Evolutionary conservation across 164 flowering plant species (phyloP), one percentile per base, ranked within the genome.

Genomic region (Nelumbo lutea): DNA sequence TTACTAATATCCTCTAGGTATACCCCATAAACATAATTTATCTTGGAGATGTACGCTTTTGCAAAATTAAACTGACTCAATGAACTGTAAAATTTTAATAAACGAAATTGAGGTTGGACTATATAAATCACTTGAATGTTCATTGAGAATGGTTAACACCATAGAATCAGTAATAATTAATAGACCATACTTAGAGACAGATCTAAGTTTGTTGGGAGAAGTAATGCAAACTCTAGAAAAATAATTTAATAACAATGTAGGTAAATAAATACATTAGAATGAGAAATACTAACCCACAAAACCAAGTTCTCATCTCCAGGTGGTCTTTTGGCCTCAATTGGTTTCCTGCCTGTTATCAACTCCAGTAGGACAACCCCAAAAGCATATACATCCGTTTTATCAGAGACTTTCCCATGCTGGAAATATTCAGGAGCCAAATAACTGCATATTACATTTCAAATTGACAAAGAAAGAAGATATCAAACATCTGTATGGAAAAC

Each of bases 341-440:
- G 97, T 72, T 91, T 90, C 67, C 96, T 74, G 7, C 98, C 97
- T 1, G 96, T 90, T 63, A 93, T 70, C 43, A 93, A 79, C 79
- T 93, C 98, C 74, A 91, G 70, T 5, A 93, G 79, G 60, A 93
- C 96, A 44, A 93, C 93, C 9, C 98, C 98, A 62, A 89, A 85
- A 39, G 97, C 97, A 76, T 88, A 93, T 1, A 93, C 87, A 82
- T 93, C 98, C 3, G 97, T 93, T 73, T 91, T 93, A 73, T 91
- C 94, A 0, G 98, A 93, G 58, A 93, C 84, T 80, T 93, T 93
- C 42, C 98, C 98, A 39, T 93, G 97, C 73, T 93, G 98, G 74
- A 93, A 93, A 74, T 93, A 93, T 76, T 93, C 98, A 65, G 97
- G 98, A 66, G 98, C 97, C 81, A 93, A 78, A 73, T 93, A 93